These are phyloP conservation scores for Grosmannia penicillata DNA, from an alignment of 2,329 filamentous ascomycete species.

Conservation along the genomic window DNA sequence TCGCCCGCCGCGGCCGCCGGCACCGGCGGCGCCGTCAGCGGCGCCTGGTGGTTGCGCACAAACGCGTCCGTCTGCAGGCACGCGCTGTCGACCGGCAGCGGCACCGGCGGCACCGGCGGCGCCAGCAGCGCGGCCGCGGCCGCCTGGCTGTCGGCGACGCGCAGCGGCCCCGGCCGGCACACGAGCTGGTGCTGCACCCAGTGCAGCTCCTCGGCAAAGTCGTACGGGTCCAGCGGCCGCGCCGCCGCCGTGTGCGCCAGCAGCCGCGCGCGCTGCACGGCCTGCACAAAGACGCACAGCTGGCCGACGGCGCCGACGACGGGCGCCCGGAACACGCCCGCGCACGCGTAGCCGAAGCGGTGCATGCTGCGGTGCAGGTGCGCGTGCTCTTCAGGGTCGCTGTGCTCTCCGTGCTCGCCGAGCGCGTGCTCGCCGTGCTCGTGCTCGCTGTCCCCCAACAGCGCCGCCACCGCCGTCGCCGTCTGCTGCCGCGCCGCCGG, in stretches of 20 bases:
- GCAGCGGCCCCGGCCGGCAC: constrained; percentile 14
- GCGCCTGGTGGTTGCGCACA: constrained; percentile 13
- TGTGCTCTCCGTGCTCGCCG: not conserved
- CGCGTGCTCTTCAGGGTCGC: not conserved
- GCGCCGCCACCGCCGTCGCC: constrained; percentile 7
- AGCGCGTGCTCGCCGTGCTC: no score
- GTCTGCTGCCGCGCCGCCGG: constrained; percentile 6
- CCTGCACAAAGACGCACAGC: constrained; percentile 14
- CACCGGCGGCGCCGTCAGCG: constrained; percentile 8
- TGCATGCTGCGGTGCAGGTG: not conserved
- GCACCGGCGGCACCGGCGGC: not conserved
- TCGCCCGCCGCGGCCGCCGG: constrained; percentile 6
- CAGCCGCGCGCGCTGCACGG: constrained; percentile 12
- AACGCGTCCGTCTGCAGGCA: constrained; percentile 10
- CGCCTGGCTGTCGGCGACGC: constrained; percentile 7
- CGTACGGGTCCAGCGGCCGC: constrained; percentile 15
- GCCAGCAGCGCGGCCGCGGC: not conserved
- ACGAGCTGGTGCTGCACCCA: constrained; percentile 16
- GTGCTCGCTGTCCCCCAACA: constrained; percentile 10
- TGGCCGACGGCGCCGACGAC: constrained; percentile 14
- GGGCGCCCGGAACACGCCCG: constrained; percentile 8
- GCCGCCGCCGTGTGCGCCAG: constrained; percentile 3
- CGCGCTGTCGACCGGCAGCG: constrained; percentile 10
- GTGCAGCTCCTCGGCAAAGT: constrained; percentile 18
- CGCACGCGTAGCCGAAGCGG: not conserved